A percentile compares a stretch with the other conserved stretches of the same genome.
phyloP scores from a whole-genome alignment of 192 early-diverging fungal genomes.

The Linnemannia elongata region DNA sequence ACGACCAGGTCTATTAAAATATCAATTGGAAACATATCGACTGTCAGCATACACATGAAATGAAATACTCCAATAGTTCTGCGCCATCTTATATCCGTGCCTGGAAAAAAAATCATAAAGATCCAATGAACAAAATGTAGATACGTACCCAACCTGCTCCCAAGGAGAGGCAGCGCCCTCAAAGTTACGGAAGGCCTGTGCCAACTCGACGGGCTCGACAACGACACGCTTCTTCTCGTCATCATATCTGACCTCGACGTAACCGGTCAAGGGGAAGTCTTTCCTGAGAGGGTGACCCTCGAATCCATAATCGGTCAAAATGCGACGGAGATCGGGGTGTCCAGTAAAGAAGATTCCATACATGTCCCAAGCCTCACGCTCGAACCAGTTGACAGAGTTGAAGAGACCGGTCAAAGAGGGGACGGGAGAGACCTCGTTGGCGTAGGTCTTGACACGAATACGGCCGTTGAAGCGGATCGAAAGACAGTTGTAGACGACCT shows the following conservation, averaged over 20 bases:
- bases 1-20: slow-evolving; percentile 47
- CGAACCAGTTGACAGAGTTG: slow-evolving; percentile 95
- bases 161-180: slow-evolving; percentile 94
- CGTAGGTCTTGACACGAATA: slow-evolving; percentile 98
- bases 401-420: slow-evolving; percentile 87
- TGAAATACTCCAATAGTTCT: too few relatives aligned
- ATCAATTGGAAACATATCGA: background rate
- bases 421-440: slow-evolving; percentile 90
- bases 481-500: slow-evolving; percentile 95
- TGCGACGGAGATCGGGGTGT: slow-evolving; percentile 96
- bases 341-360: slow-evolving; percentile 96
- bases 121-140: background rate
- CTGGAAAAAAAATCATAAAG: background rate
- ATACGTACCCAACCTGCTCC: slow-evolving; percentile 81
- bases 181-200: slow-evolving; percentile 97
- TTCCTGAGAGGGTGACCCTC: slow-evolving; percentile 96
- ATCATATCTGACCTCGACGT: slow-evolving; percentile 98
- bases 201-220: slow-evolving; percentile 94
- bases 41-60: background rate
- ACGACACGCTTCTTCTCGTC: slow-evolving; percentile 99
- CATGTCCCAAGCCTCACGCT: slow-evolving; percentile 99
- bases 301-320: slow-evolving; percentile 99
- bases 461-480: slow-evolving; percentile 90
- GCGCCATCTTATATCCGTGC: background rate
- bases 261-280: slow-evolving; percentile 99